Evolutionary conservation across 1,284 basidiomycete species (phyloP).

Genomic region (Apiotrichum sp.): DNA sequence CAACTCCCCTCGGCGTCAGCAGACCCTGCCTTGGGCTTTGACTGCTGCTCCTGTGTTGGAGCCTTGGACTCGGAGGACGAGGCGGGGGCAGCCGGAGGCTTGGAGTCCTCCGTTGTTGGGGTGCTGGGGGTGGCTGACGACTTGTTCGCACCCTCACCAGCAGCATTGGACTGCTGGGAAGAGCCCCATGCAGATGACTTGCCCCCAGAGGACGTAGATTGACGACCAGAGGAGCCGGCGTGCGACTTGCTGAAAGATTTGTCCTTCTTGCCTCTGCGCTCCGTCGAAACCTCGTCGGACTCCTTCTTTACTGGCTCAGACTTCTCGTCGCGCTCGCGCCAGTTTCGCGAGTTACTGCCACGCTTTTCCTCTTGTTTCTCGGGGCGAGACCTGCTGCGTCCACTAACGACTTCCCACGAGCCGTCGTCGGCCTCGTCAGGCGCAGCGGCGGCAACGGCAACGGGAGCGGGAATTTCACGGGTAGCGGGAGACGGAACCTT

Average conservation of each 20-base stretch:
- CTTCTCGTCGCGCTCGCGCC: constrained; percentile 18
- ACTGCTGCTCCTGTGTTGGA: neutral
- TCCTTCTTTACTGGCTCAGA: constrained; percentile 3
- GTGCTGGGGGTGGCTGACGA: neutral
- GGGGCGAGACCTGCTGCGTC: constrained; percentile 11
- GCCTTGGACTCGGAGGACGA: neutral
- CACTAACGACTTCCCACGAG: constrained; percentile 13
- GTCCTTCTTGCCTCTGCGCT: constrained; percentile 14
- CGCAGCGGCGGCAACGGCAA: neutral
- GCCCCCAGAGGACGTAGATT: neutral
- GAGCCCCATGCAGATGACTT: no score
- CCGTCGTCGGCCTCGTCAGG: constrained; percentile 8
- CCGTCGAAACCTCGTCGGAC: constrained; percentile 3
- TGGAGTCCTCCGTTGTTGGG: constrained; percentile 4
- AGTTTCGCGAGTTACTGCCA: constrained; percentile 31
- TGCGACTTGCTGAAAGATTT: neutral
- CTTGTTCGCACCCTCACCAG: neutral
- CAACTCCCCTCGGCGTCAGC: constrained; percentile 32
- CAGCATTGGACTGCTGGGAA: no score
- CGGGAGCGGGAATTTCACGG: neutral
- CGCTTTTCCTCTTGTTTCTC: constrained; percentile 23
- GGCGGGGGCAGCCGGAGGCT: neutral
- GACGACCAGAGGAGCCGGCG: neutral
- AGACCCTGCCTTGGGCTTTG: neutral
- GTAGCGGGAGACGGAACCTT: neutral